Percentiles rank a stretch among this genome's conserved stretches.
Evolutionary conservation across 2,329 filamentous ascomycete species (phyloP).

Genomic region (Ascochyta lentis): DNA sequence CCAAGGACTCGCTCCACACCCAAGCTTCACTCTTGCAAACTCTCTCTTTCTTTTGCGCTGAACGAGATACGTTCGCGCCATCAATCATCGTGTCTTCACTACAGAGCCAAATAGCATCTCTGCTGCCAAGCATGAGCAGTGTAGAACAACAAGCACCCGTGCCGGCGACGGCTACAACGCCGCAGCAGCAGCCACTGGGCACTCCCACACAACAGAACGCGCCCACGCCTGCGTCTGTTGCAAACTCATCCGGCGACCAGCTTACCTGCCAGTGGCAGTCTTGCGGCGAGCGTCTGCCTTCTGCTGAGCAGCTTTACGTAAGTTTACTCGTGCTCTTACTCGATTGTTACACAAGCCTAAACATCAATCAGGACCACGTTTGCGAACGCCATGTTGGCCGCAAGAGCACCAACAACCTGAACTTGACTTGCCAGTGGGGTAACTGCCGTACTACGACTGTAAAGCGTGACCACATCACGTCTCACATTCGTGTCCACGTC

Average conservation of each 20-base stretch:
- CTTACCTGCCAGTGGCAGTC: conserved; percentile 67
- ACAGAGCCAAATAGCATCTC: conserved; percentile 19
- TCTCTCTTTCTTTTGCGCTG: conserved; percentile 16
- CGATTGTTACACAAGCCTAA: conserved; percentile 24
- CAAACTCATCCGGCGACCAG: conserved; percentile 50
- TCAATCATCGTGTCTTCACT: conserved; percentile 21
- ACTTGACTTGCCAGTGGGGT: conserved; percentile 96
- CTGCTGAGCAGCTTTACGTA: conserved; percentile 69
- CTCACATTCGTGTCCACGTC: conserved; percentile 98
- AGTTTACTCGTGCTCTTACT: conserved; percentile 31
- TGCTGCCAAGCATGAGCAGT: conserved; percentile 25
- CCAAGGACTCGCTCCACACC: conserved; percentile 12
- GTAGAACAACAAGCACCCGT: conserved; percentile 29
- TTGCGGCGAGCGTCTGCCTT: conserved; percentile 65
- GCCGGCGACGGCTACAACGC: conserved; percentile 34
- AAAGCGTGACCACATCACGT: conserved; percentile 99
- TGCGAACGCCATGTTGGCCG: conserved; percentile 98
- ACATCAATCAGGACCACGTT: conserved; percentile 78
- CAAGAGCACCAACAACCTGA: conserved; percentile 99
- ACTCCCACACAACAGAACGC: conserved; percentile 44
- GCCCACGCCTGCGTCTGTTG: conserved; percentile 39
- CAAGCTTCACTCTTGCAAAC: conserved; percentile 9
- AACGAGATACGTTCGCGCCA: conserved; percentile 21
- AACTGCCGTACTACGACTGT: conserved; percentile 95
- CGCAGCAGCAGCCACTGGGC: conserved; percentile 42